Evolutionary conservation across 352 stramenopile genomes (phyloP), one percentile per base, ranked within the genome.

Genomic region (Globisporangium acanthophoron): DNA sequence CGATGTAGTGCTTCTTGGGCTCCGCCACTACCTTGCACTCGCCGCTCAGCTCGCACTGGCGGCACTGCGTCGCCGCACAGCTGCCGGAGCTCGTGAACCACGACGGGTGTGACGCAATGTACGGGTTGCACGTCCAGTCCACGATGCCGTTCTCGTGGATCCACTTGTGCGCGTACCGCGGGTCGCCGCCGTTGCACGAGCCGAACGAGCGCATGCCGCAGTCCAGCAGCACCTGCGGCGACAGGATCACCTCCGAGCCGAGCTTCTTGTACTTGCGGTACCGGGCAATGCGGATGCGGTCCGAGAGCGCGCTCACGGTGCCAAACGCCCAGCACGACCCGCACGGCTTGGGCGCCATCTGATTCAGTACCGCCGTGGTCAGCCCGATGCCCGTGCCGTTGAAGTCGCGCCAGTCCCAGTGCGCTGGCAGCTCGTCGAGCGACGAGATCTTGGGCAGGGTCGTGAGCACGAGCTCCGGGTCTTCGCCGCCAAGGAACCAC

Each of bases 61-160:
- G 82, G 52, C 82, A 92, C 52, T 92, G 82, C 27, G 75, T 87
- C 48, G 61, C 70, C 16, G 65, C 82, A 39, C 82, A 92, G 35
- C 73, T 69, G 11, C 73, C 69, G 3, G 67, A 62, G 39, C 73
- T 74, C 68, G 67, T 65, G 44, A 88, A 80, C 78, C 78, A 92
- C 37, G 79, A 90, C 62, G 80, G 82, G 45, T 92, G 82, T 16
- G 82, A 78, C 12, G 82, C 82, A 21, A 92, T 90, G 66, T 92
- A 92, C 56, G 82, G 82, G 53, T 85, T 92, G 56, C 82, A 92
- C 4, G 82, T 92, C 69, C 72, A 72, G 63, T 92, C 82, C 9
- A 92, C 82, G 52, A 92, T 90, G 43, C 82, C 82, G 44, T 92
- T 87, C 62, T 89, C 78, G 43, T 88, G 75, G 58, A 92, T 92